Percentiles rank a stretch among this genome's conserved stretches.
Conservation (phyloP, 805 yeast genomes). For the Candida dajiaensis region DNA sequence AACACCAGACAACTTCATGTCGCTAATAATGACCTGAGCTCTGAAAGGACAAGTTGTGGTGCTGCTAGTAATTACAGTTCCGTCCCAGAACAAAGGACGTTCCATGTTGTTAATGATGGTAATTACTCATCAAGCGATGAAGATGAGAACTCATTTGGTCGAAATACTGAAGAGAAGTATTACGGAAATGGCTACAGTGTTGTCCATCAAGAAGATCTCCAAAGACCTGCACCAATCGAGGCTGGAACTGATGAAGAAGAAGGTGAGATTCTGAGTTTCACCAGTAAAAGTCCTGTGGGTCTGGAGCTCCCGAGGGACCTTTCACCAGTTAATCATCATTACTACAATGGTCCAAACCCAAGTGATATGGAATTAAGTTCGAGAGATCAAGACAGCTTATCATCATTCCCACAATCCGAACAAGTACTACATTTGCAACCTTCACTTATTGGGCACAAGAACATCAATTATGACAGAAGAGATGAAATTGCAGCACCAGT, state of each 20-base stretch:
- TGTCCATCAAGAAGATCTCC: conserved; percentile 9
- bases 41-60: neutral
- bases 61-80: neutral
- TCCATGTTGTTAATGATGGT: conserved; percentile 26
- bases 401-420: neutral
- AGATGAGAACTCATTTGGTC: conserved; percentile 11
- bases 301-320: conserved; percentile 22
- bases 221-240: neutral
- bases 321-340: neutral
- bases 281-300: conserved; percentile 29
- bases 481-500: conserved; percentile 31
- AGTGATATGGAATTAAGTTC: conserved; percentile 4
- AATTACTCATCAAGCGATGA: conserved; percentile 16
- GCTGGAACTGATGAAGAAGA: conserved; percentile 8
- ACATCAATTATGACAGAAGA: conserved; percentile 31
- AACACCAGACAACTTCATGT: neutral
- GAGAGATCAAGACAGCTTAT: neutral
- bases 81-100: conserved; percentile 7
- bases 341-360: neutral
- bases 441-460: neutral
- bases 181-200: conserved; percentile 12
- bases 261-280: conserved; percentile 27
- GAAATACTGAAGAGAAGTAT: conserved; percentile 1
- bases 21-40: neutral
- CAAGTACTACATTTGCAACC: neutral